phyloP scores from a whole-genome alignment of 441 rosid genomes.

The Croton setiger region DNA sequence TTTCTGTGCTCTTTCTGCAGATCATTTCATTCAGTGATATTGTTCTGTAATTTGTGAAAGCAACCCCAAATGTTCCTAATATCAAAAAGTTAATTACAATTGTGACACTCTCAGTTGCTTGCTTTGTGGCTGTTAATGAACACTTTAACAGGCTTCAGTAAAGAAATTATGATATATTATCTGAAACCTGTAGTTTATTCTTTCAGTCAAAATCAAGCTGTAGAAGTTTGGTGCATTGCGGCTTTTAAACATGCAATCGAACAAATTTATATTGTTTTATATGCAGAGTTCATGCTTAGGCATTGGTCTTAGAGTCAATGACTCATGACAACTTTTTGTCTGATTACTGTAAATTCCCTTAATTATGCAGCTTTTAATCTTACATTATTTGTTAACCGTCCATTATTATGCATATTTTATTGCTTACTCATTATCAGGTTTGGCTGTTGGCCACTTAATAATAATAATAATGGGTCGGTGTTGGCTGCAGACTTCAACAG shows the following conservation, averaged over 20 bases:
- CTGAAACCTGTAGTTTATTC: slow-evolving; percentile 13
- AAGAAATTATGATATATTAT: slow-evolving; percentile 7
- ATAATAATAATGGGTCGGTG: slow-evolving; percentile 26
- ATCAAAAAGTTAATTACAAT: neutral
- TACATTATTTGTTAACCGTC: slow-evolving; percentile 23
- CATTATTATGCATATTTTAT: slow-evolving; percentile 30
- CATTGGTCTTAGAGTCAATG: slow-evolving; percentile 37
- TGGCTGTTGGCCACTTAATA: slow-evolving; percentile 54
- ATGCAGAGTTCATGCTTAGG: slow-evolving; percentile 43
- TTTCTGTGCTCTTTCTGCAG: neutral
- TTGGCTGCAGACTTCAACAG: slow-evolving; percentile 14
- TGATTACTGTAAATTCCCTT: slow-evolving; percentile 29
- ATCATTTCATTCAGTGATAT: neutral
- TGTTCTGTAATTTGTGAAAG: neutral
- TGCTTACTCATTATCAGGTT: slow-evolving; percentile 37
- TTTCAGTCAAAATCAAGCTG: slow-evolving; percentile 36
- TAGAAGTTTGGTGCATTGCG: slow-evolving; percentile 31
- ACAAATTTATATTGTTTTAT: slow-evolving; percentile 31
- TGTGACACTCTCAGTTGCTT: neutral
- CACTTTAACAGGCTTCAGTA: neutral
- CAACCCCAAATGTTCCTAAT: neutral
- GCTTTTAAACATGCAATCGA: slow-evolving; percentile 28
- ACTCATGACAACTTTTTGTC: slow-evolving; percentile 42
- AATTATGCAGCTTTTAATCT: slow-evolving; percentile 31
- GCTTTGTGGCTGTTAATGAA: neutral